Evolutionary conservation across 164 flowering plant species (phyloP).

Genomic region (Piper betle): DNA sequence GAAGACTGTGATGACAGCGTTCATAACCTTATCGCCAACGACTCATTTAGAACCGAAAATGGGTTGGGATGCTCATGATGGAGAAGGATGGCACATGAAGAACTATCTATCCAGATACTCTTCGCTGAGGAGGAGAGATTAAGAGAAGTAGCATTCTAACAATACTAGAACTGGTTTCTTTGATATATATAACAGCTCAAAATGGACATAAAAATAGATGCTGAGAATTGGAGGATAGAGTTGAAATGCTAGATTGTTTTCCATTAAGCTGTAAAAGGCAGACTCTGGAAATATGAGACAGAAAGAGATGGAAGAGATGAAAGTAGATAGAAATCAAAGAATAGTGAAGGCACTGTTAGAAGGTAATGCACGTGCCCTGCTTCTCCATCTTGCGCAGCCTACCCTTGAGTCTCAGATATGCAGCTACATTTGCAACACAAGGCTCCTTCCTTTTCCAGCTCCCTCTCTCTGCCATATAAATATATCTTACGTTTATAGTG

Average conservation of each 20-base stretch:
- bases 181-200: too few species aligned
- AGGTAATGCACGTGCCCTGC: conserved; percentile 99
- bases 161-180: too few species aligned
- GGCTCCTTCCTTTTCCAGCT: neutral
- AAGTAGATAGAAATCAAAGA: neutral
- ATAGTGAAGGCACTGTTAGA: conserved; percentile 18
- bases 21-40: neutral
- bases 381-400: conserved; percentile 91
- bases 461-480: neutral
- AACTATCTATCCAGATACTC: conserved; percentile 22
- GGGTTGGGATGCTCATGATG: conserved; percentile 66
- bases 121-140: neutral
- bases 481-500: neutral
- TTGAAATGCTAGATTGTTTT: neutral
- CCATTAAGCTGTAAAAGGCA: too few species aligned
- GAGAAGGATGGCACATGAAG: conserved; percentile 90
- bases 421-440: neutral
- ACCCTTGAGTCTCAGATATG: conserved; percentile 13
- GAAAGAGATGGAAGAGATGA: neutral
- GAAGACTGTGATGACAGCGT: neutral
- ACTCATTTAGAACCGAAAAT: neutral
- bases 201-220: too few species aligned
- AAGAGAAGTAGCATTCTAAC: neutral
- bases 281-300: neutral
- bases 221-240: too few species aligned